These are phyloP conservation scores for Acarospora socialis DNA, from an alignment of 2,329 filamentous ascomycete genomes.

Conservation along the genomic window DNA sequence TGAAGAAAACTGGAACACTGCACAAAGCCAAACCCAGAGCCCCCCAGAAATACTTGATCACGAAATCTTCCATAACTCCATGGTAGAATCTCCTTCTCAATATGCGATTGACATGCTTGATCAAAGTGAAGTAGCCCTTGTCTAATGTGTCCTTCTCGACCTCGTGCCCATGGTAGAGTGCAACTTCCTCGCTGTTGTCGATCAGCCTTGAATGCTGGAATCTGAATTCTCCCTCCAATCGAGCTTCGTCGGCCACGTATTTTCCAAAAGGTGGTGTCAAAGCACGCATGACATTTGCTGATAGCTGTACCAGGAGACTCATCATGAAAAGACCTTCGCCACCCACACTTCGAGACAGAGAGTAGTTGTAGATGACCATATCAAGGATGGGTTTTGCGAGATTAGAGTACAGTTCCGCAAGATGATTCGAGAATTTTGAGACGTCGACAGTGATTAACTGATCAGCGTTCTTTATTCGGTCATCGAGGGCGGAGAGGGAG, in stretches of 20 bases:
- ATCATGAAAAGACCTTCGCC: constrained; percentile 93
- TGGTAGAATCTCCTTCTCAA: constrained; percentile 83
- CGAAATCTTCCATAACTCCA: constrained; percentile 98
- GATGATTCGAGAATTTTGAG: constrained; percentile 85
- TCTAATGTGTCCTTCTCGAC: constrained; percentile 93
- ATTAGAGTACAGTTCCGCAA: constrained; percentile 93
- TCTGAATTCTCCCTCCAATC: constrained; percentile 87
- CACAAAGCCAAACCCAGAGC: constrained; percentile 82
- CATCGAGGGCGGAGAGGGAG: constrained; percentile 83
- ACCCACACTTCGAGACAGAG: constrained; percentile 84
- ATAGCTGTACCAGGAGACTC: constrained; percentile 84
- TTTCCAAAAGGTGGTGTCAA: constrained; percentile 92
- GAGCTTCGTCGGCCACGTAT: constrained; percentile 92
- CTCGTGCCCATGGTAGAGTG: constrained; percentile 79
- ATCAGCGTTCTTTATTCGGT: constrained; percentile 96
- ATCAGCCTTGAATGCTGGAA: constrained; percentile 91
- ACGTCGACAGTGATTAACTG: constrained; percentile 96
- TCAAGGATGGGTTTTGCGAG: constrained; percentile 88
- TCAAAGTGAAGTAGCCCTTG: constrained; percentile 96
- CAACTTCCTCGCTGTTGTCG: constrained; percentile 90
- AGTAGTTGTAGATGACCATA: constrained; percentile 94
- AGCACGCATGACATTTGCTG: constrained; percentile 82
- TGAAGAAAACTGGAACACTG: constrained; percentile 91
- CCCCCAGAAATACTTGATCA: constrained; percentile 99
- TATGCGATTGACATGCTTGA: constrained; percentile 97